Base-by-base conservation (phyloP, 1,139 yeast species). In the Diutina rugosa region DNA sequence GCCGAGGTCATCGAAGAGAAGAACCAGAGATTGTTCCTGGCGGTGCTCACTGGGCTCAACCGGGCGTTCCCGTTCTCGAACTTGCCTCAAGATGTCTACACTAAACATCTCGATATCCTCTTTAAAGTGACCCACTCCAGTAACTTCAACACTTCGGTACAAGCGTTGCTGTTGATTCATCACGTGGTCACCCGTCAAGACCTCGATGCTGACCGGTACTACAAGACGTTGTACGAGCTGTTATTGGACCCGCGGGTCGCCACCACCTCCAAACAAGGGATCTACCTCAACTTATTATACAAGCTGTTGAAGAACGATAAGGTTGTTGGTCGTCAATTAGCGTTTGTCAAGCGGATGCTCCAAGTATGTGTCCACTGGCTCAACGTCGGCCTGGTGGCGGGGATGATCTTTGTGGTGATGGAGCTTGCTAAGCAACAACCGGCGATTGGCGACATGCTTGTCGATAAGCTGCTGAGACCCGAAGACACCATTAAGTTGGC, bases 11-110 rank as follows among this genome's bases (percentile, higher is more conserved):
- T 85, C 54, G 96, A 90, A 67, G 98, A 93, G 65, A 88, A 85
- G 65, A 87, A 85, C 64, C 80, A 95, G 51, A 88, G 89, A 65
- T 73, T 93, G 63, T 90, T 91, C 63, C 85, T 97, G 45, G 97
- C 97, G 26, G 80, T 95, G 59, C 80, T 93, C 61, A 90, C 99
- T 1, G 99, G 99, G 61, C 81, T 93, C 60, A 95, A 95, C 69
- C 87, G 99, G 72, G 95, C 99, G 0, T 91, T 89, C 77, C 98
- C 99, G 58, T 93, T 89, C 67, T 85, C 97, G 1, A 79, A 82
- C 59, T 76, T 95, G 58, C 87, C 95, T 8, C 77, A 82, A 56
- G 84, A 83, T 26, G 80, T 82, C 8, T 91, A 89, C 69, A 82
- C 84, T 61, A 76, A 79, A 60, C 98, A 95, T 71, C 76, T 91